These are phyloP conservation scores for Epichloe glyceriae DNA, from an alignment of 2,329 filamentous ascomycete species.

Conservation along the genomic window DNA sequence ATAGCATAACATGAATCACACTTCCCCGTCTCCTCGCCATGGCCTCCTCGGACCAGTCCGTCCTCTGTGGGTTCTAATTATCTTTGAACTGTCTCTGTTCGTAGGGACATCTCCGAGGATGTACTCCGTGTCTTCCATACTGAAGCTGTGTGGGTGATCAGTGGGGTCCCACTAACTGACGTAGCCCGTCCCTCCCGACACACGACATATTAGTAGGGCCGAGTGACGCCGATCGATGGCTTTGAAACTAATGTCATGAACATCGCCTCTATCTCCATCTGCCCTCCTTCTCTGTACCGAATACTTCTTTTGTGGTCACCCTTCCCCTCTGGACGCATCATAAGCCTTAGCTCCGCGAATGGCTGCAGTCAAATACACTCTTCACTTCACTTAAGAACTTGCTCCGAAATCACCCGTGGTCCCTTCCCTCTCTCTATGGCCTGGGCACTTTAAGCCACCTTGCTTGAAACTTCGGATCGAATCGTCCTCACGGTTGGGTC, in stretches of 20 bases:
- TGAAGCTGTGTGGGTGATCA: slow-evolving; percentile 10
- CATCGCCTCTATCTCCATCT: not conserved
- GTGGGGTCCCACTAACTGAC: slow-evolving; percentile 21
- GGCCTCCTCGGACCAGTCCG: not conserved
- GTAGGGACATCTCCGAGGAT: not conserved
- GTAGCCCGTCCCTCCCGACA: slow-evolving; percentile 16
- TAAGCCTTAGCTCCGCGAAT: not conserved
- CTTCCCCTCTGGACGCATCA: not conserved
- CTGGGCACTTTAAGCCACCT: not conserved
- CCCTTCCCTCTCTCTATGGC: not conserved
- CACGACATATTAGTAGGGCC: slow-evolving; percentile 21
- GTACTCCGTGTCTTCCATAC: slow-evolving; percentile 4
- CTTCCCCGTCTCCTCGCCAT: not conserved
- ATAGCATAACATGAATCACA: not conserved
- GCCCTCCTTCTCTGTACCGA: not conserved
- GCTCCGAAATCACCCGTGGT: not conserved
- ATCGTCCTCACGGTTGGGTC: slow-evolving; percentile 1
- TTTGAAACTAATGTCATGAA: slow-evolving; percentile 16
- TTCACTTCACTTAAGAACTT: not conserved
- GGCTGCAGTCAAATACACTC: slow-evolving; percentile 1
- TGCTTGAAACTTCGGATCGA: not conserved
- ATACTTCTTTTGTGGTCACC: not conserved
- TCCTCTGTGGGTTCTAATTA: not conserved
- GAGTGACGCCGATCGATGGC: slow-evolving; percentile 25
- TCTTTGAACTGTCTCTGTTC: not conserved